Percentiles rank a stretch among this genome's conserved stretches.
These are phyloP conservation scores for Cladosporium halotolerans DNA, from an alignment of 2,329 filamentous ascomycete genomes.

Conservation along the genomic window DNA sequence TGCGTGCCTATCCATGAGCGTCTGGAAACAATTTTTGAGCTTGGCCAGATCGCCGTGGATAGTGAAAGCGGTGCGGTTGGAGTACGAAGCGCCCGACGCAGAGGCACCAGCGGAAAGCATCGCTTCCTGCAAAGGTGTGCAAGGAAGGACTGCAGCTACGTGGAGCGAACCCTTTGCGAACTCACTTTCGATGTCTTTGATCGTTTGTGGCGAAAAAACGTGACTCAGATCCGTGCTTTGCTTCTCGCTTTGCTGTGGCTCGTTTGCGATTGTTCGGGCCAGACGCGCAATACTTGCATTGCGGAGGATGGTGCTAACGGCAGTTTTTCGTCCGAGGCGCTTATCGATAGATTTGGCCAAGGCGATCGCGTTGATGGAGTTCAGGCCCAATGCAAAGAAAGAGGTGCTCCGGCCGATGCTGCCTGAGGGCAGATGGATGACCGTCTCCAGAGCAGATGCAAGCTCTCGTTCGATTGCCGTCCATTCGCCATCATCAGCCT, in stretches of 20 bases:
- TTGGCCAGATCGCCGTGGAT: constrained; percentile 45
- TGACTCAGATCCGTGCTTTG: neutral
- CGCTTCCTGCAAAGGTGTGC: constrained; percentile 79
- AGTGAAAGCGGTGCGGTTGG: constrained; percentile 63
- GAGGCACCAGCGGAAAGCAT: constrained; percentile 62
- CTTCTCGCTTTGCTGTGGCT: neutral
- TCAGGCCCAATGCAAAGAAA: constrained; percentile 71
- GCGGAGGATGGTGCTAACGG: constrained; percentile 65
- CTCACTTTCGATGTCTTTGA: neutral
- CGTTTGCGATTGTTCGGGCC: constrained; percentile 22
- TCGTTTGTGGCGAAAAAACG: neutral
- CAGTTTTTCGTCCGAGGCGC: constrained; percentile 42
- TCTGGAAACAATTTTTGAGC: constrained; percentile 57
- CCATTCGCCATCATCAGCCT: constrained; percentile 39
- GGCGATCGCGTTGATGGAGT: constrained; percentile 75
- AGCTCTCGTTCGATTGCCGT: constrained; percentile 53
- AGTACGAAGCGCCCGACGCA: constrained; percentile 52
- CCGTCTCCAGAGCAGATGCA: constrained; percentile 38
- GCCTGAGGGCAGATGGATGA: constrained; percentile 31
- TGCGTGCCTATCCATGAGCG: constrained; percentile 59
- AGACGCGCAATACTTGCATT: constrained; percentile 61
- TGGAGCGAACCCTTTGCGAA: neutral
- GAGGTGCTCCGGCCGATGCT: constrained; percentile 60
- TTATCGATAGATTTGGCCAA: constrained; percentile 56
- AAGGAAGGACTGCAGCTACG: constrained; percentile 57